Evolutionary conservation across 495 filamentous ascomycete species (phyloP).

Genomic region (Hypoxylon trugodes): DNA sequence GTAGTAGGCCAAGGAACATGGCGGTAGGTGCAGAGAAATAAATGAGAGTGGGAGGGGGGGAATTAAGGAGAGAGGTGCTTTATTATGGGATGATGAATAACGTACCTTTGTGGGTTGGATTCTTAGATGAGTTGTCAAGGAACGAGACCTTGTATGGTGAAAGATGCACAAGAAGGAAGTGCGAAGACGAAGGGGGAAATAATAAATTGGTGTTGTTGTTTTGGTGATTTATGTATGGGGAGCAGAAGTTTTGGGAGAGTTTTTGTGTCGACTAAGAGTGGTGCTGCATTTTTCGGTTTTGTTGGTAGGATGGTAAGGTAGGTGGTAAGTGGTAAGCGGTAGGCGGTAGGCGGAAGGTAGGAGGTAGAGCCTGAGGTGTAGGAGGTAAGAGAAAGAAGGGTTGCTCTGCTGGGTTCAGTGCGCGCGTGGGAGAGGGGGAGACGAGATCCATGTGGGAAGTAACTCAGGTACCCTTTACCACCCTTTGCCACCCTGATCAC

Average conservation of each 20-base stretch:
- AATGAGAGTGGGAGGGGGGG: neutral
- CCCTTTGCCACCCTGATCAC: neutral
- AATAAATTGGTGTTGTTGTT: slow-evolving; percentile 45
- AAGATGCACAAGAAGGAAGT: slow-evolving; percentile 51
- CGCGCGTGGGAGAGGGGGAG: slow-evolving; percentile 25
- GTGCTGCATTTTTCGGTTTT: slow-evolving; percentile 44
- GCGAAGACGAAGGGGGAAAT: slow-evolving; percentile 42
- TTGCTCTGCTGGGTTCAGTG: slow-evolving; percentile 27
- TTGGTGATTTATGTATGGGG: slow-evolving; percentile 48
- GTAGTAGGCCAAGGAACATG: slow-evolving; percentile 41
- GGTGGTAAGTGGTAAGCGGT: slow-evolving; percentile 6
- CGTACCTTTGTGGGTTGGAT: slow-evolving; percentile 28
- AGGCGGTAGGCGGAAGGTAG: slow-evolving; percentile 1
- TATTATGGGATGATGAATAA: slow-evolving; percentile 2
- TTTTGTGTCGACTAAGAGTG: slow-evolving; percentile 61
- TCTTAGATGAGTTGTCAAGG: slow-evolving; percentile 11
- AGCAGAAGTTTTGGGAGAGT: slow-evolving; percentile 49
- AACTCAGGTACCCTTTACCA: neutral
- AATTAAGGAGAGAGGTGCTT: neutral
- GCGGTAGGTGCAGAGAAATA: slow-evolving; percentile 28
- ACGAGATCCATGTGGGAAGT: slow-evolving; percentile 19
- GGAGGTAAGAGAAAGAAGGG: slow-evolving; percentile 13
- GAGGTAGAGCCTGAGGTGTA: neutral
- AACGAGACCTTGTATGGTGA: slow-evolving; percentile 36
- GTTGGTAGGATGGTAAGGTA: slow-evolving; percentile 18